Evolutionary conservation across 257 asterid species (phyloP).

Genomic region (Thymus mandschuricus): DNA sequence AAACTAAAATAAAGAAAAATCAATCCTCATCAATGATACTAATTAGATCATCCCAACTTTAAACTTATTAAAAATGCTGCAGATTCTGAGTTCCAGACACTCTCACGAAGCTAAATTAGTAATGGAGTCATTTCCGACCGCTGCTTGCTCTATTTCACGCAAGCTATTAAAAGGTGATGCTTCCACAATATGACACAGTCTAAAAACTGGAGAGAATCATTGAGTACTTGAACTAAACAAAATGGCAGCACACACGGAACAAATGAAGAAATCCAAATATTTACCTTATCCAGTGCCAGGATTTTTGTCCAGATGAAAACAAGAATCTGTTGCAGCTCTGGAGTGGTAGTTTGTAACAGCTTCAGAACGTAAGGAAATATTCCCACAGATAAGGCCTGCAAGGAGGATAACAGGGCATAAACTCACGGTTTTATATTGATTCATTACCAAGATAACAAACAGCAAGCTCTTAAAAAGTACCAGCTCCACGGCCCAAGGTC

Average conservation of each 20-base stretch:
- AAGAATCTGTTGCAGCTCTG: constrained; percentile 95
- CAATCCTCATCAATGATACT: neutral
- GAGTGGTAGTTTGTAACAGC: constrained; percentile 93
- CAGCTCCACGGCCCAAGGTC: constrained; percentile 99
- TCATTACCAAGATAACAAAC: constrained; percentile 17
- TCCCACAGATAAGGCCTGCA: constrained; percentile 97
- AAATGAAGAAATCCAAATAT: neutral
- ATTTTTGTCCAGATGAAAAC: constrained; percentile 99
- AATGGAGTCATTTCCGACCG: constrained; percentile 12
- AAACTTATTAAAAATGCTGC: neutral
- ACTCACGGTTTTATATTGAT: constrained; percentile 17
- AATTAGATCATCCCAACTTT: neutral
- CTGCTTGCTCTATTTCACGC: neutral
- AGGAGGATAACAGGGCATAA: constrained; percentile 20
- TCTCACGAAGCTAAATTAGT: constrained; percentile 15
- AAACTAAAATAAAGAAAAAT: too few species aligned
- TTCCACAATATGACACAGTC: constrained; percentile 10
- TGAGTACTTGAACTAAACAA: constrained; percentile 6
- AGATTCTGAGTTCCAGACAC: neutral
- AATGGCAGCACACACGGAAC: neutral
- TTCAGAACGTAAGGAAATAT: constrained; percentile 96
- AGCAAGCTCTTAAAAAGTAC: constrained; percentile 46
- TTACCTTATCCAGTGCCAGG: constrained; percentile 96
- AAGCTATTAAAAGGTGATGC: neutral
- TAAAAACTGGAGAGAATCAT: constrained; percentile 3